Base-by-base conservation (phyloP, 148 eudicot species). In the Chenopodium quinoa region DNA sequence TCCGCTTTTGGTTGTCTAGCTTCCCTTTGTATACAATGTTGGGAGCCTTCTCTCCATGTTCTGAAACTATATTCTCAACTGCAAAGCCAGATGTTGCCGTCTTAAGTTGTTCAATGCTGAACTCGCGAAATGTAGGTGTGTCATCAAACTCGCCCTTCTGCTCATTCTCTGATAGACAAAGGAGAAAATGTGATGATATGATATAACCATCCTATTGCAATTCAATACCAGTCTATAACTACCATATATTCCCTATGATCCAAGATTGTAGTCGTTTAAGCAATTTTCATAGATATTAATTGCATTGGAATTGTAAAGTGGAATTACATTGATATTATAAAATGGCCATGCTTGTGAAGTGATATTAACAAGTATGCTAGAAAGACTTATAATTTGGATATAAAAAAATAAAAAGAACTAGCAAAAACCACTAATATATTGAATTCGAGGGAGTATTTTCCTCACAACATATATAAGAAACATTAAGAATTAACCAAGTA, bases 1-100 rank as follows among this genome's bases (percentile, higher is more conserved):
- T 86, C 64, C 89, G 90, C 84, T 83, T 88, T 85, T 95, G 97
- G 78, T 92, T 95, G 50, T 92, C 97, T 82, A 95, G 66, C 88
- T 92, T 93, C 81, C 97, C 98, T 84, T 88, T 93, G 83, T 89
- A 95, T 46, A 95, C 98, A 72, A 95, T 90, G 83, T 95, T 95
- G 40, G 98, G 98, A 75, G 98, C 98, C 86, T 93, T 95, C 82
- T 92, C 97, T 56, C 98, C 98, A 83, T 95, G 98, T 84, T 95
- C 98, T 44, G 98, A 95, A 83, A 95, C 97, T 87, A 95, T 95
- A 78, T 93, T 93, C 86, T 95, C 98, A 22, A 80, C 92, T 5
- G 98, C 94, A 89, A 95, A 95, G 63, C 97, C 97, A 32, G 96
- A 93, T 37, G 98, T 95, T 76, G 98, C 94, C 12, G 48, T 84